These are phyloP conservation scores for Drosera capensis DNA, from an alignment of 148 eudicot genomes.

Conservation along the genomic window DNA sequence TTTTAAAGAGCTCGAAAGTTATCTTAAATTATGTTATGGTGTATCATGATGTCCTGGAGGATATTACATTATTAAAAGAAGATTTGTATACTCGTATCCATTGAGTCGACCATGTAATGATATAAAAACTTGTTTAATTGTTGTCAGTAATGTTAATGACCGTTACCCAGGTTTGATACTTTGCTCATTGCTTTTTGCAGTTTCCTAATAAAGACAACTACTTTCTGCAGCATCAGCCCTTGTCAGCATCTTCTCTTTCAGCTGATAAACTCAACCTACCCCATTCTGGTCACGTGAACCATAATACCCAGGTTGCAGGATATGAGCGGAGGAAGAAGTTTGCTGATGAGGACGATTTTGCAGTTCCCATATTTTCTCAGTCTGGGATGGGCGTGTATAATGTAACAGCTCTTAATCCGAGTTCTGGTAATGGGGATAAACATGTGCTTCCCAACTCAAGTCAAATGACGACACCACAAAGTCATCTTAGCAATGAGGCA, in stretches of 20 bases:
- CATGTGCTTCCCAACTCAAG: slow-evolving; percentile 11
- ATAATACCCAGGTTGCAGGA: slow-evolving; percentile 13
- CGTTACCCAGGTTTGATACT: too few relatives aligned
- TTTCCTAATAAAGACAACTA: slow-evolving; percentile 21
- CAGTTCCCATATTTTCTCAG: slow-evolving; percentile 65
- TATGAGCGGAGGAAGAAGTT: slow-evolving; percentile 19
- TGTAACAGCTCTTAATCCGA: slow-evolving; percentile 11
- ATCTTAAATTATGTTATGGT: too few relatives aligned
- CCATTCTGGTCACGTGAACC: slow-evolving; percentile 14
- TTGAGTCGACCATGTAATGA: too few relatives aligned
- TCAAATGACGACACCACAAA: too few relatives aligned
- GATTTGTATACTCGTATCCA: too few relatives aligned
- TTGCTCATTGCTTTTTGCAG: slow-evolving; percentile 16
- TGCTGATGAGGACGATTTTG: slow-evolving; percentile 56
- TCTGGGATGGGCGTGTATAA: slow-evolving; percentile 13
- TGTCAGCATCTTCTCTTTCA: slow-evolving; percentile 14
- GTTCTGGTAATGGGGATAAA: slow-evolving; percentile 13
- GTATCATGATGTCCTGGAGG: too few relatives aligned
- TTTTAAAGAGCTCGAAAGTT: too few relatives aligned
- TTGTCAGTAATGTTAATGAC: too few relatives aligned
- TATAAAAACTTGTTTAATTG: too few relatives aligned
- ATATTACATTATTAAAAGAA: too few relatives aligned
- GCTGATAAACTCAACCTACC: slow-evolving; percentile 20
- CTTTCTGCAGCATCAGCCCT: slow-evolving; percentile 21
- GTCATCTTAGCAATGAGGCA: too few relatives aligned